phyloP scores from a whole-genome alignment of 2,329 filamentous ascomycete genomes.

The Neospermospora avenae region DNA sequence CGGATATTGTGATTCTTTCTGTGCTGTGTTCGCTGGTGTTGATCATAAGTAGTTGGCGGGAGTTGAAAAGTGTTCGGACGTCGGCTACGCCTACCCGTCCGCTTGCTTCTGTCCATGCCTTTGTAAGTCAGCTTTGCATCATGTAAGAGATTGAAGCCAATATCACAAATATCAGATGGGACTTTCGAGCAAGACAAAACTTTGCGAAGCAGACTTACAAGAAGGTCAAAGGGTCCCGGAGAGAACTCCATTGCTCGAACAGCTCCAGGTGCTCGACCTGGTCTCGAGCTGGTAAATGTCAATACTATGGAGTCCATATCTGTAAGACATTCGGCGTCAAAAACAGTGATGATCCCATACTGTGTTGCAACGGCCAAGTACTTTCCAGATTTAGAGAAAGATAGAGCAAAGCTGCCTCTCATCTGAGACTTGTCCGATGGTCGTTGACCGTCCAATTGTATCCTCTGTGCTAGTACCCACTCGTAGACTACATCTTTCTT shows the following conservation, averaged over 20 bases:
- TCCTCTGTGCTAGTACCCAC: conserved; percentile 50
- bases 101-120: conserved; percentile 87
- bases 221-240: conserved; percentile 81
- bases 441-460: conserved; percentile 57
- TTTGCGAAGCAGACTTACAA: conserved; percentile 38
- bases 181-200: background rate
- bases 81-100: conserved; percentile 73
- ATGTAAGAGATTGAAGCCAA: background rate
- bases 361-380: conserved; percentile 77
- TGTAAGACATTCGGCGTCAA: conserved; percentile 53
- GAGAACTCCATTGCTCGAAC: conserved; percentile 91
- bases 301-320: conserved; percentile 63
- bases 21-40: conserved; percentile 54
- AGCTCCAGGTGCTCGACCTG: conserved; percentile 55
- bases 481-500: conserved; percentile 37
- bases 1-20: conserved; percentile 28
- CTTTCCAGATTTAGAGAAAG: conserved; percentile 68
- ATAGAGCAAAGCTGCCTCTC: conserved; percentile 72
- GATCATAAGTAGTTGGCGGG: conserved; percentile 66
- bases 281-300: conserved; percentile 73
- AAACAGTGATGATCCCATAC: conserved; percentile 74
- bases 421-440: conserved; percentile 52
- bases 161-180: background rate
- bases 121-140: background rate
- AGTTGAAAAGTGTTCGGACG: conserved; percentile 61